A percentile compares a stretch with the other conserved stretches of the same genome.
Conservation (phyloP, 2,329 filamentous ascomycete species). For the Xylaria sp. region DNA sequence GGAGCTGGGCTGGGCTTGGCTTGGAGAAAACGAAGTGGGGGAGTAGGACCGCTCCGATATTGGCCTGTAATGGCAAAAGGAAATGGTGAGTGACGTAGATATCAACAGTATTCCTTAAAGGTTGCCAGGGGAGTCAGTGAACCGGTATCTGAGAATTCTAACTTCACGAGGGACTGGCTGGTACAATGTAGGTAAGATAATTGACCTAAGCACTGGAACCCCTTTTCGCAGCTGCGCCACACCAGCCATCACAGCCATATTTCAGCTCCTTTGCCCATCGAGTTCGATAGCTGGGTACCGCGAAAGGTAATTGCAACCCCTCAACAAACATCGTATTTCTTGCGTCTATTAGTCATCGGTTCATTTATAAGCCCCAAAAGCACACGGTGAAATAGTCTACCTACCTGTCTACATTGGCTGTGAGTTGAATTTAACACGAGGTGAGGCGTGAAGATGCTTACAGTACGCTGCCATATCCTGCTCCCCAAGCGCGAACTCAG, state of each 20-base stretch:
- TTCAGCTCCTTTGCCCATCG: too few species aligned
- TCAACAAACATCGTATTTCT: too few species aligned
- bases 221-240: background rate
- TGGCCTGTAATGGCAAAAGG: background rate
- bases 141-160: too few species aligned
- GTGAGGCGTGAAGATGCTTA: background rate
- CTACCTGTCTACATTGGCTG: background rate
- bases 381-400: too few species aligned
- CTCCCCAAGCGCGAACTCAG: background rate
- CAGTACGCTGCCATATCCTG: background rate
- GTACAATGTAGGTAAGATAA: too few species aligned
- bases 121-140: background rate
- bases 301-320: too few species aligned
- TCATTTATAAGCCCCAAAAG: background rate
- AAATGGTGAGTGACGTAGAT: background rate
- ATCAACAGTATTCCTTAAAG: background rate
- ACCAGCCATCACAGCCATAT: background rate
- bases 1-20: background rate
- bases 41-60: background rate
- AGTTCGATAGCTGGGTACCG: too few species aligned
- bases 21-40: conserved; percentile 11
- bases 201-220: background rate
- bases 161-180: background rate
- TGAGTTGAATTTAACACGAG: background rate
- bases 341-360: background rate